Base-by-base conservation (phyloP, 2,329 filamentous ascomycete species). In the Trichoderma sp. region DNA sequence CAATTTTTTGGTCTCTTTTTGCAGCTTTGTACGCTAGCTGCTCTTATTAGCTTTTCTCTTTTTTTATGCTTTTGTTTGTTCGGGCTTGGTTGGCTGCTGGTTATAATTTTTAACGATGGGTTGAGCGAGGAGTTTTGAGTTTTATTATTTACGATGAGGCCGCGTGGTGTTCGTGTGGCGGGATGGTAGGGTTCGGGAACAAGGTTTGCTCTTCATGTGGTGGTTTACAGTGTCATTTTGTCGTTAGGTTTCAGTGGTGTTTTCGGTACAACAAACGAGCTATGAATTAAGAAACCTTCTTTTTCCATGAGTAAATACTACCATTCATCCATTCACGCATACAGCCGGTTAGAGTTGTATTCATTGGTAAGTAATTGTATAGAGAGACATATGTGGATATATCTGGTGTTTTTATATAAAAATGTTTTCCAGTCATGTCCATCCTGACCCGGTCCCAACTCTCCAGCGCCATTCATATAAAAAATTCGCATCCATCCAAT, bases 1-100 rank as follows among this genome's bases (percentile, higher is more conserved):
- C 68, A 70, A 70, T 64, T 58, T 70, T 70, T 70, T 70, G 39
- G 15, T 39, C 36, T 8, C 28, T 17, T 66, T 55, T 66, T 20
- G 39, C 39, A 4, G 39, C 39, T 23, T 57, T 39, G 5, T n/a
- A 20, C n/a, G 53, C 53, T 61, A 47, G 12, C 23, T 23, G 6
- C 26, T 55, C 28, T 23, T 13, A 3, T n/a, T 20, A 30, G 15
- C 20, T 6, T 59, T 59, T 13, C n/a, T 62, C 7, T 36, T 53
- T 39, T 68, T 69, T 34, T 9, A 26, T 5, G 6, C 39, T 3
- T 9, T n/a, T 20, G 47, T 53, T 20, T 4, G 8, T 13, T 13
- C 3, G 7, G 15, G 39, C 39, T 43, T 43, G 17, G 4, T 66
- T 26, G 47, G 15, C 11, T 43, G 20, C 2, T 39, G 28, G 17